Conservation (phyloP, 108 stramenopile genomes). For the Bacterosira constricta region DNA sequence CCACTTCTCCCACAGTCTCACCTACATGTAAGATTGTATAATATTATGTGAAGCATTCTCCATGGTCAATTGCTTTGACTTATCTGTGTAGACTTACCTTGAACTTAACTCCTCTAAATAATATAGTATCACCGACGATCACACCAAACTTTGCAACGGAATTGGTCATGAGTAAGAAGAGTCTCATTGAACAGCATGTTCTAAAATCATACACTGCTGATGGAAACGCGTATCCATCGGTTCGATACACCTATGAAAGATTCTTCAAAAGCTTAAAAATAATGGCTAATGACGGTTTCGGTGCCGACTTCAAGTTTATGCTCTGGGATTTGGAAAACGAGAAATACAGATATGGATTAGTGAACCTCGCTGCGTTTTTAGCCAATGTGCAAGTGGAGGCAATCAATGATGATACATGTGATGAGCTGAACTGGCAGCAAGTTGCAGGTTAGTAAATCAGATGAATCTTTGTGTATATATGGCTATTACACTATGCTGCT, state of each 20-base stretch:
- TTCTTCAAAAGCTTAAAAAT: slow-evolving; percentile 8
- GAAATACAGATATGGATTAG: slow-evolving; percentile 2
- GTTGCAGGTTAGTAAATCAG: slow-evolving; percentile 11
- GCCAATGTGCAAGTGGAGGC: slow-evolving; percentile 29
- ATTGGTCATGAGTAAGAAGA: background rate
- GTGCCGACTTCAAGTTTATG: slow-evolving; percentile 19
- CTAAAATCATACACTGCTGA: slow-evolving; percentile 24
- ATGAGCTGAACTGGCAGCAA: slow-evolving; percentile 45
- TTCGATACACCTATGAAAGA: slow-evolving; percentile 25
- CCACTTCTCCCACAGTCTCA: no score
- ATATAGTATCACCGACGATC: background rate
- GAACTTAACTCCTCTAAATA: no score
- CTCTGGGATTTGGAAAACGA: slow-evolving; percentile 8
- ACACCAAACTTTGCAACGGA: background rate
- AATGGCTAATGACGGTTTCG: slow-evolving; percentile 18
- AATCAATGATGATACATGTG: slow-evolving; percentile 52
- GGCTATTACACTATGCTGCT: no score
- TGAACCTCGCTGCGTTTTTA: slow-evolving; percentile 7
- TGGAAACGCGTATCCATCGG: slow-evolving; percentile 21
- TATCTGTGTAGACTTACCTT: no score
- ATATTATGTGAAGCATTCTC: no score
- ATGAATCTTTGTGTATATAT: background rate
- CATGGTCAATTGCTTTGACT: no score
- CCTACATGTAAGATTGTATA: no score
- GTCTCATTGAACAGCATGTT: slow-evolving; percentile 23